phyloP scores from a whole-genome alignment of 192 early-diverging fungal genomes.

The Coemansia sp. region DNA sequence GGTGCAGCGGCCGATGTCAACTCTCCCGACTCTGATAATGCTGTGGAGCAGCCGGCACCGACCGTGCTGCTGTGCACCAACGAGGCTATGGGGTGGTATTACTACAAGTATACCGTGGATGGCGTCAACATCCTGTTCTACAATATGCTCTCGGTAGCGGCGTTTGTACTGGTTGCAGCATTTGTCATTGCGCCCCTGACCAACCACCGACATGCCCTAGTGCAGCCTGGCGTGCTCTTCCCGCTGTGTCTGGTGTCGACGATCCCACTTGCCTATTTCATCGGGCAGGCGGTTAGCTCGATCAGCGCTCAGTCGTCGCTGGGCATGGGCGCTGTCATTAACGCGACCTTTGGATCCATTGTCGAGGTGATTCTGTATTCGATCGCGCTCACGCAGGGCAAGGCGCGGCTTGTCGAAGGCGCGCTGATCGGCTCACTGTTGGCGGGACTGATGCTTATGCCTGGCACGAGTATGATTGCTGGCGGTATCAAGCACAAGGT shows the following conservation, averaged over 20 bases:
- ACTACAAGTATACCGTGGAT: constrained; percentile 95
- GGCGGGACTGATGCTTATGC: constrained; percentile 85
- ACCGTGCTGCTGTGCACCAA: constrained; percentile 84
- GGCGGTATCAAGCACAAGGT: constrained; percentile 89
- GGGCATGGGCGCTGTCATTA: constrained; percentile 93
- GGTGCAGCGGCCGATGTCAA: background rate
- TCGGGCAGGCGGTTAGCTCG: constrained; percentile 95
- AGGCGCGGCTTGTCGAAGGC: constrained; percentile 85
- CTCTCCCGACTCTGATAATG: background rate
- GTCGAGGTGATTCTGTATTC: constrained; percentile 94
- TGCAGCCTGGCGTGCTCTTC: constrained; percentile 68
- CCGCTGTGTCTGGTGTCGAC: constrained; percentile 72
- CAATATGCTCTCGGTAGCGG: constrained; percentile 80
- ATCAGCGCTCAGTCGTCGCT: constrained; percentile 93
- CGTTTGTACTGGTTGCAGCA: constrained; percentile 82
- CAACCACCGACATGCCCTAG: constrained; percentile 57
- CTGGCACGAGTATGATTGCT: constrained; percentile 91
- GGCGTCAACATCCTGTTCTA: constrained; percentile 97
- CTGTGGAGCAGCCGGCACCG: constrained; percentile 45
- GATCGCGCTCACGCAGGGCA: constrained; percentile 85
- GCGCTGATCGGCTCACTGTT: constrained; percentile 90
- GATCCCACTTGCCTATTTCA: constrained; percentile 93
- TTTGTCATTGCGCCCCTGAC: constrained; percentile 66
- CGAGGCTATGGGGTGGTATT: constrained; percentile 85
- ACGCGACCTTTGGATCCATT: constrained; percentile 96